Evolutionary conservation across 2,329 filamentous ascomycete genomes (phyloP), one percentile per base, ranked within the genome.

Genomic region (Furcasterigmium furcatum): DNA sequence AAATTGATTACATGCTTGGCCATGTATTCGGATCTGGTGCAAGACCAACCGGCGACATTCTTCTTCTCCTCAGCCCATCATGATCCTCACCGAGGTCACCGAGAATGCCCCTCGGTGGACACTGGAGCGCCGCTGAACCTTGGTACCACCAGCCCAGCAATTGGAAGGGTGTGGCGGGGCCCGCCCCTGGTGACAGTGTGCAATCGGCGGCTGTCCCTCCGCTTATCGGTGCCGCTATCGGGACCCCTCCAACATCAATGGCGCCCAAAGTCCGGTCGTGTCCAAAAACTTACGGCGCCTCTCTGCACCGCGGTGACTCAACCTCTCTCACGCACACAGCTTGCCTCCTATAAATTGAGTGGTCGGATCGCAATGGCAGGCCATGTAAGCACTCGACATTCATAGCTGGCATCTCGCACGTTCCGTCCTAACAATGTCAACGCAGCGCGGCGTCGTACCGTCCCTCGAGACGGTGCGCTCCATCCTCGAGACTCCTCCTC

Each of bases 381-480:
- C 51, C 48, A 55, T 41, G 61, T 63, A 57, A 51, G 60, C 55
- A 38, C 24, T 21, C 16, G 9, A 21, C 7, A n/a, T n/a, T n/a
- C n/a, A n/a, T n/a, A n/a, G n/a, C n/a, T n/a, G n/a, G 6, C 39
- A 18, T 34, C 35, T 27, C 5, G 38, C 22, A 30, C 25, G 18
- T 24, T n/a, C 25, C 21, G 16, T 20, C 29, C 48, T 47, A 41
- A 46, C 48, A 44, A 50, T 44, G 38, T 25, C 41, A 35, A 42
- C 48, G 29, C 57, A 72, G 68, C 64, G 62, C 58, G 61, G 61
- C 51, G 61, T 74, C 49, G 58, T 71, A 35, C 73, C 73, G 51
- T 70, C 72, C 39, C 63, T 76, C 49, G 68, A 75, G 48, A 70
- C 67, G 46, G 68, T 77, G 44, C 65, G 64, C 48, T 63, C 68